Evolutionary conservation across 1,139 yeast genomes (phyloP).

Genomic region (Chernovozyma aurita): DNA sequence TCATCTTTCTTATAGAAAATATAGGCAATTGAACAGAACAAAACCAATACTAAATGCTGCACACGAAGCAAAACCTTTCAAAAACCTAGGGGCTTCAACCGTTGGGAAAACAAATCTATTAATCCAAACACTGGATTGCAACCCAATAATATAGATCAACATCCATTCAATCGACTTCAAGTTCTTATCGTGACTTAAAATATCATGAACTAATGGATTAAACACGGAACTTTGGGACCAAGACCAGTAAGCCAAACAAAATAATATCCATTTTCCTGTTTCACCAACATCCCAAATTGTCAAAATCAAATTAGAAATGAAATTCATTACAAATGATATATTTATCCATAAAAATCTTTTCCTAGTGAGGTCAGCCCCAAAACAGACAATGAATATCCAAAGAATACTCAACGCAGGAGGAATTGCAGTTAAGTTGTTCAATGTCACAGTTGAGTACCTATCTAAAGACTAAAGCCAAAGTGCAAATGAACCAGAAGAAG

Average conservation of each 20-base stretch:
- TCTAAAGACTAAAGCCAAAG: slow-evolving; percentile 48
- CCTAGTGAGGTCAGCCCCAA: slow-evolving; percentile 26
- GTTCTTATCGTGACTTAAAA: slow-evolving; percentile 32
- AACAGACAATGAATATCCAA: slow-evolving; percentile 36
- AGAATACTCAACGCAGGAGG: slow-evolving; percentile 51
- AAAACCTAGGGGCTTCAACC: slow-evolving; percentile 46
- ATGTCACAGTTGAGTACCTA: slow-evolving; percentile 31
- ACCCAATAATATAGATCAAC: slow-evolving; percentile 26
- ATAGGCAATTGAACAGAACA: slow-evolving; percentile 26
- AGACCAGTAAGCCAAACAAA: slow-evolving; percentile 15
- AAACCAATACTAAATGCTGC: slow-evolving; percentile 16
- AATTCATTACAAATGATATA: slow-evolving; percentile 24
- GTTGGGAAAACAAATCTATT: slow-evolving; percentile 33
- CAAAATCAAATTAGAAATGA: slow-evolving; percentile 27
- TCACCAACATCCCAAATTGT: slow-evolving; percentile 38
- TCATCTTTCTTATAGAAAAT: slow-evolving; percentile 49
- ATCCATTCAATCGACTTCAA: slow-evolving; percentile 30
- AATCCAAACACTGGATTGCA: slow-evolving; percentile 25
- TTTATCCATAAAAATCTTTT: slow-evolving; percentile 23
- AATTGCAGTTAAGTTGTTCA: slow-evolving; percentile 39
- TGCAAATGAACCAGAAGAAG: slow-evolving; percentile 38
- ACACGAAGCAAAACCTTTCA: slow-evolving; percentile 39
- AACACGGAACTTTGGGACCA: slow-evolving; percentile 32
- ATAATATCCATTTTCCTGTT: slow-evolving; percentile 36
- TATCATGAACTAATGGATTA: slow-evolving; percentile 36